Conservation (phyloP, 2,329 filamentous ascomycete genomes). For the Trichophyton mentagrophytes region DNA sequence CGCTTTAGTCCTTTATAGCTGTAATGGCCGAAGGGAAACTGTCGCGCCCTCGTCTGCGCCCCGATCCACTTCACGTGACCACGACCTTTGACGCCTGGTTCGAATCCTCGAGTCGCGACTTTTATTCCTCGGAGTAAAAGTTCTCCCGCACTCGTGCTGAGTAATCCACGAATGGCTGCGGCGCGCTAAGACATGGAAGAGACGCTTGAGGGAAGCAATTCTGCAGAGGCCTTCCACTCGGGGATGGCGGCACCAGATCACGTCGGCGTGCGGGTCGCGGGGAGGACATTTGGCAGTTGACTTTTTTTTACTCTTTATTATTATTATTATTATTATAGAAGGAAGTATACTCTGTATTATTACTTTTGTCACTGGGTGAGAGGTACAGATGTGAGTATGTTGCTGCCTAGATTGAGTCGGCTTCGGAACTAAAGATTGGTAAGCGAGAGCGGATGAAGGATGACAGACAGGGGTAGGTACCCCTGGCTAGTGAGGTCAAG, state of each 20-base stretch:
- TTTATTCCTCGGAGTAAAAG: neutral
- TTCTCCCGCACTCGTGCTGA: conserved; percentile 37
- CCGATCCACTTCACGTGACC: conserved; percentile 1
- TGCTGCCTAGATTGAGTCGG: too few relatives aligned
- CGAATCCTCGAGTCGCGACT: conserved; percentile 41
- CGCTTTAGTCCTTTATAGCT: neutral
- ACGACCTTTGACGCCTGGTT: conserved; percentile 36
- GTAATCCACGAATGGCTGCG: conserved; percentile 42
- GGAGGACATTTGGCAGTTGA: neutral
- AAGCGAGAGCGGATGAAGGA: too few relatives aligned
- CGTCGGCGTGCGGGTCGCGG: conserved; percentile 23
- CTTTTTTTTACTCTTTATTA: neutral
- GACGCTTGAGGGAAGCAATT: conserved; percentile 47
- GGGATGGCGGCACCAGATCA: conserved; percentile 43
- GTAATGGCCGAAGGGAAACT: conserved; percentile 12
- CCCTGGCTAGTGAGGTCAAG: neutral
- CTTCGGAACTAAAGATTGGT: too few relatives aligned
- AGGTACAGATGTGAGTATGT: too few relatives aligned
- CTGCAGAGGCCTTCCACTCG: conserved; percentile 45
- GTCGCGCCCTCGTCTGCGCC: neutral
- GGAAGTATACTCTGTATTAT: neutral
- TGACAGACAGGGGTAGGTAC: too few relatives aligned
- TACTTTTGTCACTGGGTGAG: neutral
- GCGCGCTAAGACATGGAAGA: conserved; percentile 42
- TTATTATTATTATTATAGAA: neutral